Evolutionary conservation across 148 eudicot genomes (phyloP), one percentile per base, ranked within the genome.

Genomic region (Diospyros lotus): DNA sequence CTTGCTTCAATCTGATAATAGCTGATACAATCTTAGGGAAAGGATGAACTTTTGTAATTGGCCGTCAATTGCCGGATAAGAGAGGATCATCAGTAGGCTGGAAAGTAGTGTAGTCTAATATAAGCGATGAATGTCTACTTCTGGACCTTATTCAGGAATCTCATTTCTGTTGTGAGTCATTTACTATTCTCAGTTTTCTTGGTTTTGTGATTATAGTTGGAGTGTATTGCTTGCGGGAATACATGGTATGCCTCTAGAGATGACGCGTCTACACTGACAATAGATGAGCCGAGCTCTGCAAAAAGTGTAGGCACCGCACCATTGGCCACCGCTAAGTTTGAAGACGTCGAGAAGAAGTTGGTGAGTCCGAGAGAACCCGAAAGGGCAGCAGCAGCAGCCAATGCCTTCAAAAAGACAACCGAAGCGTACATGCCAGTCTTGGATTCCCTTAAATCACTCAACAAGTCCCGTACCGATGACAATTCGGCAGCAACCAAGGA

Each of bases 171-270:
- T 39, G 39, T 13, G 38, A 38, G 40, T 6, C 14, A 9, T 15
- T 73, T 48, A 73, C 69, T 15, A 40, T 44, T 68, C 68, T 79
- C 58, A 70, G 48, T 71, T 72, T 54, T 53, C 62, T 28, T 53
- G 60, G 48, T 73, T 4, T 71, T 3, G 52, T 65, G 58, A 54
- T 73, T 81, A 48, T 83, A 95, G 99, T 82, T 95, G 83, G 93
- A 92, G 80, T 95, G 99, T 76, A 68, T 59, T 53, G 83, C 86
- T 44, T 95, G 99, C 65, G 99, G 99, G 15, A 78, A 90, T 58
- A 77, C 75, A 3, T 95, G 99, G 99, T 95, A 88, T 68, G 93
- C 96, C 38, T 90, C 93, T 15, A 81, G 96, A 75, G 97, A 95
- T 5, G 96, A 92, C 79, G 93, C 82, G 64, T 85, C 94, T 14